Evolutionary conservation across 805 yeast species (phyloP), one percentile per base, ranked within the genome.

Genomic region (Lachancea waltii): DNA sequence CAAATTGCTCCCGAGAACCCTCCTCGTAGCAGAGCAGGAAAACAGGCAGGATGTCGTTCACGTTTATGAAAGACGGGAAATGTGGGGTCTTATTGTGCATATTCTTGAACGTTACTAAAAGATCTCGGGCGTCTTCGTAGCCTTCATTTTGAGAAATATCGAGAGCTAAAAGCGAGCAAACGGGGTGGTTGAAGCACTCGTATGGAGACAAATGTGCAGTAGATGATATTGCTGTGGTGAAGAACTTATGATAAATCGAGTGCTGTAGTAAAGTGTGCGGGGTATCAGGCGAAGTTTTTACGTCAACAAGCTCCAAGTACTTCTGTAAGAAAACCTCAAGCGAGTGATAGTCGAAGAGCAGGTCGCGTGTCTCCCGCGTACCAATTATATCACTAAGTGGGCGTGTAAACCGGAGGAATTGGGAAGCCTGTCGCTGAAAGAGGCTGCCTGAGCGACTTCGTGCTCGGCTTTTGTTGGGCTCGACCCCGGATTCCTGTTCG

Each of bases 151-250:
- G 40, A 11, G 51, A 41, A 17, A 58, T 43, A 40, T 85, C 74
- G 3, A 86, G 66, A 1, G 80, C 79, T 35, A 86, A 69, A 10
- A 90, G 55, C 29, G 87, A 82, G 2, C 85, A 72, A 2, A 86
- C 73, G 0, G 97, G 97, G 54, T 89, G 96, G 47, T 83, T 79
- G 57, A 87, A 79, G 4, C 86, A 79, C 58, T 90, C 97, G 54
- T 84, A 85, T 2, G 90, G 79, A 2, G 85, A 76, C 7, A 84
- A 61, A 6, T 70, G 69, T 10, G 75, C 70, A 9, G 81, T 68
- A 3, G 85, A 70, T 6, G 82, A 64, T 29, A 82, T 52, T 7
- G 62, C 57, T 46, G 76, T 72, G 21, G 78, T 69, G 47, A 82
- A 69, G 45, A 77, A 69, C 36, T 71, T 73, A 44, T 75, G 62